These are phyloP conservation scores for Neopestalotiopsis sp. DNA, from an alignment of 2,329 filamentous ascomycete species.

Conservation along the genomic window DNA sequence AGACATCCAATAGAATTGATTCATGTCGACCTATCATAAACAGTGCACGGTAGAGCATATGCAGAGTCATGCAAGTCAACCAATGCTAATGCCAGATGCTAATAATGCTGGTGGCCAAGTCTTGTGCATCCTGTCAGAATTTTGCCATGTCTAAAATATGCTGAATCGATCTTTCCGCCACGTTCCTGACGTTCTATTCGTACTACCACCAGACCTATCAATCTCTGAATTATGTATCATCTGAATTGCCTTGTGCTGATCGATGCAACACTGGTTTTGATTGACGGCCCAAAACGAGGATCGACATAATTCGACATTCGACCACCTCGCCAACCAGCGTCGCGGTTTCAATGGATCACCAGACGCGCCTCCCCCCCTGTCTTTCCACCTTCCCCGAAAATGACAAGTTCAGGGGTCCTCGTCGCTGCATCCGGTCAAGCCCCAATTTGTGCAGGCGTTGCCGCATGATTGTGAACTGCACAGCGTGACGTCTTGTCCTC, in stretches of 20 bases:
- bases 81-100: neutral
- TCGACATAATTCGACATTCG: neutral
- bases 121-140: neutral
- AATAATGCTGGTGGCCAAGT: neutral
- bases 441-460: neutral
- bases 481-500: neutral
- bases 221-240: neutral
- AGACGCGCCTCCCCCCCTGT: neutral
- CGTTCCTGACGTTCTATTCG: neutral
- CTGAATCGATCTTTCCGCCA: neutral
- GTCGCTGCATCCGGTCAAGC: constrained; percentile 10
- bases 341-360: neutral
- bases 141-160: neutral
- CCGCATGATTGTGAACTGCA: neutral
- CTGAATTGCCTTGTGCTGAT: neutral
- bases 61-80: constrained; percentile 2
- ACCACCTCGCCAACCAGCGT: neutral
- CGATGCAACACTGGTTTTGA: neutral
- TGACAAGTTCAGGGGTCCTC: constrained; percentile 13
- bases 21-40: constrained; percentile 1
- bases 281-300: neutral
- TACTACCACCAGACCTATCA: no score
- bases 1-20: neutral
- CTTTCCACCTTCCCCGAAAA: constrained; percentile 5
- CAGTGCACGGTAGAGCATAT: neutral